Base-by-base conservation (phyloP, 176 grass and related monocot species). In the Ananas comosus region DNA sequence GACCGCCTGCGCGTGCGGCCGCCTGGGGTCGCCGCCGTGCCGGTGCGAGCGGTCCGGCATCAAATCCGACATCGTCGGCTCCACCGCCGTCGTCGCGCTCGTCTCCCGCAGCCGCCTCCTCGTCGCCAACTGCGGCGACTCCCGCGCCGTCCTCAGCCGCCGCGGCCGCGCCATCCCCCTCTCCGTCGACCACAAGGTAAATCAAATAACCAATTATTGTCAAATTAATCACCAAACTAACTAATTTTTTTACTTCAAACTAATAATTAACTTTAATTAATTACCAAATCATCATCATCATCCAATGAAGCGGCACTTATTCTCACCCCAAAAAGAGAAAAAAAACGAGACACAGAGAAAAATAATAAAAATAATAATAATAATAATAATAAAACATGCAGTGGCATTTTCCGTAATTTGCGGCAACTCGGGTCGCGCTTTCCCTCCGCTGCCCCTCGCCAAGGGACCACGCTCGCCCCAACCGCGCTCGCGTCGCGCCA, bases 111-210 rank as follows among this genome's bases (percentile, higher is more conserved):
- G 70, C 51, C 76, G 75, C 48, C 0, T 96, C 49, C 16, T 96
- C 28, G 76, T 96, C 1, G 85, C 88, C 78, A 96, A 96, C 88
- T 89, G 85, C 75, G 92, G 92, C 24, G 92, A 96, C 77, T 96
- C 92, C 0, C 80, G 92, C 33, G 92, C 88, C 18, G 86, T 96
- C 11, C 84, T 96, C 59, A 83, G 83, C 61, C 93, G 86, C 1
- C 81, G 56, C 0, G 69, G 68, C 28, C 49, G 1, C 2, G 93
- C 68, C 49, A 1, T 87, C 25, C 79, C 86, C 59, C 89, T 97
- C 76, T 92, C 94, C 70, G 4, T 2, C 16, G 94, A 97, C 76
- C 94, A 97, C 67, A 97, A 97, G 94, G 93, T 97, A 70, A 42
- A 42, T 42, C 33, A 27, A 27, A 27, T 2, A 27, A 42, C 33